These are phyloP conservation scores for Chytriomyces sp. DNA, from an alignment of 192 early-diverging fungal genomes.

Conservation along the genomic window DNA sequence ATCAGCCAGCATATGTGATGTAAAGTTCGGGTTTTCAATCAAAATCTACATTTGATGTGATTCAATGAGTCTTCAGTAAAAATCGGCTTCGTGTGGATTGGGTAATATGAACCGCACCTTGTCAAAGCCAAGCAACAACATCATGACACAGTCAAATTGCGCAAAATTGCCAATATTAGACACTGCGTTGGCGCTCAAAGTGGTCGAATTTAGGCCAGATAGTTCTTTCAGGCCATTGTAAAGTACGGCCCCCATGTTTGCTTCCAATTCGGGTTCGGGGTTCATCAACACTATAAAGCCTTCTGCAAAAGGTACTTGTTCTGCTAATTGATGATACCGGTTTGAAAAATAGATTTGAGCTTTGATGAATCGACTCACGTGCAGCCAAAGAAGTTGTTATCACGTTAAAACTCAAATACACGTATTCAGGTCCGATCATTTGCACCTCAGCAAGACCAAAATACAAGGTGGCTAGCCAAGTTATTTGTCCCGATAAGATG, in stretches of 20 bases:
- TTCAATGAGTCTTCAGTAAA: neutral
- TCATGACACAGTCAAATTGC: conserved; percentile 15
- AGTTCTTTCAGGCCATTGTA: neutral
- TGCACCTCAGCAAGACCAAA: neutral
- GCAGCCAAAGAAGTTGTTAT: neutral
- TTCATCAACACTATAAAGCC: neutral
- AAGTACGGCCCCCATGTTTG: neutral
- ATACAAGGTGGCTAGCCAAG: neutral
- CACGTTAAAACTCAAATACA: neutral
- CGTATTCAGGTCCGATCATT: neutral
- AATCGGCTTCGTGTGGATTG: too few relatives aligned
- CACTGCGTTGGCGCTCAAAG: neutral
- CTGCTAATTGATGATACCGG: neutral
- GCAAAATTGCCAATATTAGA: too few relatives aligned
- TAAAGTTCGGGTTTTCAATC: neutral
- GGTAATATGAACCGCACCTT: conserved; percentile 11
- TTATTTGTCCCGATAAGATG: neutral
- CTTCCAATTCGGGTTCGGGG: neutral
- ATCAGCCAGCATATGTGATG: neutral
- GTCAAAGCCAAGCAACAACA: conserved; percentile 21
- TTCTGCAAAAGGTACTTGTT: neutral
- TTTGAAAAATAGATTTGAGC: neutral
- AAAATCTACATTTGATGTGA: neutral
- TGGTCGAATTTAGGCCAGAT: neutral
- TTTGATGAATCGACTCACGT: neutral